Conservation (phyloP, 768 basidiomycete genomes). For the Melanogaster broomeanus region DNA sequence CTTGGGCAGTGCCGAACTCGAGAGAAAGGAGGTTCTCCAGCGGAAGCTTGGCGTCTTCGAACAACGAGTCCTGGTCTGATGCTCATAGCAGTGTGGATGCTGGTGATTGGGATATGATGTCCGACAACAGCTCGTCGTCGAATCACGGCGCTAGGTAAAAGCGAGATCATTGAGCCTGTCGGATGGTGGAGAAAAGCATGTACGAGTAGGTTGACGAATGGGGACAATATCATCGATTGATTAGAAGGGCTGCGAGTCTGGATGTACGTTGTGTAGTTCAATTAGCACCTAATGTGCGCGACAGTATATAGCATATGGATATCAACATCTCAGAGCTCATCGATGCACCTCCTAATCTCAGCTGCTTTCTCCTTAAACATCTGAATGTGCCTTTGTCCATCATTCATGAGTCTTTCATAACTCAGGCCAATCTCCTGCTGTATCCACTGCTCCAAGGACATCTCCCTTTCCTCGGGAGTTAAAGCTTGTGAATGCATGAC, state of each 20-base stretch:
- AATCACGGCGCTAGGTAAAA: too few relatives aligned
- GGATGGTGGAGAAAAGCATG: too few relatives aligned
- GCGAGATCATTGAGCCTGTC: too few relatives aligned
- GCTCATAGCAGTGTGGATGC: slow-evolving; percentile 19
- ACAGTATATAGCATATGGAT: too few relatives aligned
- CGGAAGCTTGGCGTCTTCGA: slow-evolving; percentile 12
- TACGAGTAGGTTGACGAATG: too few relatives aligned
- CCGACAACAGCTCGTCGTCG: not conserved
- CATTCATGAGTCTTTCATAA: slow-evolving; percentile 56
- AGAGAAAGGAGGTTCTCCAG: slow-evolving; percentile 9
- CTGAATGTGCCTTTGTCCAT: slow-evolving; percentile 52
- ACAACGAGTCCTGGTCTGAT: slow-evolving; percentile 28
- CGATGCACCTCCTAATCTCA: slow-evolving; percentile 39
- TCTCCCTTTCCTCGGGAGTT: slow-evolving; percentile 55
- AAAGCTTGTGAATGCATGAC: slow-evolving; percentile 16
- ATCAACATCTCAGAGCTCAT: slow-evolving; percentile 25
- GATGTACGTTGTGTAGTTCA: too few relatives aligned
- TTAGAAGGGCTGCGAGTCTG: too few relatives aligned
- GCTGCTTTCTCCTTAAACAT: slow-evolving; percentile 48
- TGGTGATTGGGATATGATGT: slow-evolving; percentile 29
- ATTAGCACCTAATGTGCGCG: too few relatives aligned
- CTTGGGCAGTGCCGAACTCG: not conserved
- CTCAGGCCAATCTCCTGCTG: slow-evolving; percentile 71
- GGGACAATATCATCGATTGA: too few relatives aligned
- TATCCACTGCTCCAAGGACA: slow-evolving; percentile 88